These are phyloP conservation scores for Thraustotheca clavata DNA, from an alignment of 352 stramenopile genomes.

Conservation along the genomic window DNA sequence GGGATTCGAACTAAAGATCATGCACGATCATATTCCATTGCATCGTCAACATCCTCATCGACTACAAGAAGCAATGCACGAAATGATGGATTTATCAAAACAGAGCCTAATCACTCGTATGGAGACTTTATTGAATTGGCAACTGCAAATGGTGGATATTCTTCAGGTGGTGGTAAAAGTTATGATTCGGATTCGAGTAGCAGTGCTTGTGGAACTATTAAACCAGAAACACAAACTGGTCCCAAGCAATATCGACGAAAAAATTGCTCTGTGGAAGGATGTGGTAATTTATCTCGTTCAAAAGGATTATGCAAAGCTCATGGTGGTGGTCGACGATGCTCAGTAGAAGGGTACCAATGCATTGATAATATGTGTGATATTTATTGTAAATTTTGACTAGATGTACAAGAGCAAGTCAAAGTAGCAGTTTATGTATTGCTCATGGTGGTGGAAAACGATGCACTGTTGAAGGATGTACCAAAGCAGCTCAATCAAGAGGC, in stretches of 20 bases:
- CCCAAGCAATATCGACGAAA: constrained; percentile 63
- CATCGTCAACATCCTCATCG: background rate
- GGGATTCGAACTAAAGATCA: constrained; percentile 17
- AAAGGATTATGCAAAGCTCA: constrained; percentile 72
- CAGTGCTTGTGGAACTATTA: constrained; percentile 9
- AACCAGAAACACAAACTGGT: constrained; percentile 24
- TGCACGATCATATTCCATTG: background rate
- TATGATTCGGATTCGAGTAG: constrained; percentile 25
- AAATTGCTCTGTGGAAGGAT: constrained; percentile 70
- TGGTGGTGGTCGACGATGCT: constrained; percentile 62
- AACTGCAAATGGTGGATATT: constrained; percentile 11
- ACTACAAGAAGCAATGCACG: background rate
- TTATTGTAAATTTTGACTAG: background rate
- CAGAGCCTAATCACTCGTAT: background rate
- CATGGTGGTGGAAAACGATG: constrained; percentile 78
- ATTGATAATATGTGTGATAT: no score
- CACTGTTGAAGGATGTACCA: constrained; percentile 66
- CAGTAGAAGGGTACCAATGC: constrained; percentile 38
- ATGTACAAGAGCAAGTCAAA: constrained; percentile 70
- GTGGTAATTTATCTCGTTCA: constrained; percentile 65
- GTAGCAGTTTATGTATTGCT: constrained; percentile 72
- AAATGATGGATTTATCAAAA: background rate
- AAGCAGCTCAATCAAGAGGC: constrained; percentile 64
- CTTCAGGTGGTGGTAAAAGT: constrained; percentile 14
- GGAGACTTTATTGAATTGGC: constrained; percentile 1